phyloP scores from a whole-genome alignment of 2,329 filamentous ascomycete genomes.

The Venturia nashicola region DNA sequence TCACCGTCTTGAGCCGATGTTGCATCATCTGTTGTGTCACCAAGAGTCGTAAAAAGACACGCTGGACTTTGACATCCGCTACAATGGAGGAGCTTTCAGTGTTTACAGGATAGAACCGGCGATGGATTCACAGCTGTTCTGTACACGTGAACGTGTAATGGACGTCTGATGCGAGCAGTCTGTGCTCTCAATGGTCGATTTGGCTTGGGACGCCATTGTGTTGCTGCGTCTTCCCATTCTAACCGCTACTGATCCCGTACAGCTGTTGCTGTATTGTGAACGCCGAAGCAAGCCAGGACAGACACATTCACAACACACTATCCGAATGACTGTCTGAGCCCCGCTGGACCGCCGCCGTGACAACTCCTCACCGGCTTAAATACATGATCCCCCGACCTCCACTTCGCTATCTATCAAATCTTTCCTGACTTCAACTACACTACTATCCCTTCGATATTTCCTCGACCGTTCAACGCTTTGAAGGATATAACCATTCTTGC shows the following conservation, averaged over 20 bases:
- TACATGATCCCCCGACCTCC: not conserved
- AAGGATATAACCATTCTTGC: not conserved
- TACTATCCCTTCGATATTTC: not conserved
- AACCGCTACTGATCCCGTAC: not conserved
- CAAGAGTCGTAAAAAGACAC: not conserved
- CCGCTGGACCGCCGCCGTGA: not conserved
- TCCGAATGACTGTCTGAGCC: not conserved
- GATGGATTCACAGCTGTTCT: not conserved
- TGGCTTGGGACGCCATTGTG: not conserved
- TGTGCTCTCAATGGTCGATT: not conserved
- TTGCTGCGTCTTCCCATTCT: not conserved
- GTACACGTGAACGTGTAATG: not conserved
- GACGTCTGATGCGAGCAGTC: not conserved
- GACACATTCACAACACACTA: not conserved
- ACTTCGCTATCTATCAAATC: not conserved
- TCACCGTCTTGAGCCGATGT: not conserved
- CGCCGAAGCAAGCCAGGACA: not conserved
- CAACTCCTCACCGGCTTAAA: not conserved
- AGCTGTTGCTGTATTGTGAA: not conserved
- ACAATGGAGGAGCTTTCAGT: not conserved
- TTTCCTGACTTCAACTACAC: not conserved
- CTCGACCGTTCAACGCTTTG: not conserved
- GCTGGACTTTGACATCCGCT: not conserved
- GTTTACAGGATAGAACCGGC: not conserved
- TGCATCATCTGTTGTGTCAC: not conserved